A percentile compares a stretch with the other conserved stretches of the same genome.
Evolutionary conservation across 164 flowering plant genomes (phyloP).

Genomic region (Echeveria elegans): DNA sequence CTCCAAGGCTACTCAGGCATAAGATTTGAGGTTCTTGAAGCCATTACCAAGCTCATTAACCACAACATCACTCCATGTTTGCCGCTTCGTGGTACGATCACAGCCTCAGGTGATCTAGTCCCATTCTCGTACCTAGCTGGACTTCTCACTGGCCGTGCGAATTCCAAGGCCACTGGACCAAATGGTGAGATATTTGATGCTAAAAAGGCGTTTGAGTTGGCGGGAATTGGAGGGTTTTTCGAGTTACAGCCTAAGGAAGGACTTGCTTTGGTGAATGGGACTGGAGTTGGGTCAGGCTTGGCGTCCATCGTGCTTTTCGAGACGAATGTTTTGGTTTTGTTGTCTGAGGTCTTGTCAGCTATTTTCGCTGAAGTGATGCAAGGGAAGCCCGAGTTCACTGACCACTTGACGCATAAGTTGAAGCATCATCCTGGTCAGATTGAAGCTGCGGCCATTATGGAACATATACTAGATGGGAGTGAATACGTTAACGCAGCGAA

Average conservation of each 20-base stretch:
- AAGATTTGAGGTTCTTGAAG: constrained; percentile 5
- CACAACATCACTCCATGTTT: constrained; percentile 1
- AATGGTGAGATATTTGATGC: not conserved
- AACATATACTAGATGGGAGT: constrained; percentile 7
- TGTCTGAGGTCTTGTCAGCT: constrained; percentile 4
- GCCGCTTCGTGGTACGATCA: constrained; percentile 6
- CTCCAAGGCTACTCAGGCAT: constrained; percentile 9
- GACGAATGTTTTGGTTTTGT: not conserved
- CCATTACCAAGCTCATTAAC: constrained; percentile 7
- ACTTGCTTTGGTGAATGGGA: constrained; percentile 9
- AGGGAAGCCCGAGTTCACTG: constrained; percentile 8
- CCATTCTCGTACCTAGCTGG: constrained; percentile 6
- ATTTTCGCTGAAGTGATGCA: constrained; percentile 7
- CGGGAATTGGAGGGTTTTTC: constrained; percentile 5
- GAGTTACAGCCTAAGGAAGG: constrained; percentile 7
- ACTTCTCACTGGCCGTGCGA: constrained; percentile 1
- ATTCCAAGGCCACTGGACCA: constrained; percentile 7
- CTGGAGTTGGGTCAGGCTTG: constrained; percentile 7
- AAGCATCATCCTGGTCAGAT: constrained; percentile 9
- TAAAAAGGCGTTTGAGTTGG: not conserved
- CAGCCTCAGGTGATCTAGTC: constrained; percentile 7
- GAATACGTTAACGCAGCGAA: not conserved
- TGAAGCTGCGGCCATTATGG: constrained; percentile 6
- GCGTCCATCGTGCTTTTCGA: constrained; percentile 6
- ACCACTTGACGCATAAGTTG: constrained; percentile 7